phyloP scores from a whole-genome alignment of 106 monocot genomes.

The Dactylorhiza incarnata region DNA sequence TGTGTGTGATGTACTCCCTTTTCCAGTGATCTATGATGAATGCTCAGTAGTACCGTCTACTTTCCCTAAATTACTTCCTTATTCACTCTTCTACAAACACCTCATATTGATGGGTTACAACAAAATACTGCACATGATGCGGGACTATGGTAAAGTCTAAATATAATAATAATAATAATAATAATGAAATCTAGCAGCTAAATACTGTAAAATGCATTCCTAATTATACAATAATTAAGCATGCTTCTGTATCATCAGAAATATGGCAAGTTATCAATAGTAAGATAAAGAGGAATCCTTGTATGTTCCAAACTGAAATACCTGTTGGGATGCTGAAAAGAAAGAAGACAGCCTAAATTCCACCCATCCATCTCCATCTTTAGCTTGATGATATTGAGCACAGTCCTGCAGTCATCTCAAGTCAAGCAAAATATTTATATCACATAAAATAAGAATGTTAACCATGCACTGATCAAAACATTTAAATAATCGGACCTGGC shows the following conservation, averaged over 20 bases:
- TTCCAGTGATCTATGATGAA: too few species aligned
- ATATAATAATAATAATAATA: too few species aligned
- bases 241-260: background rate
- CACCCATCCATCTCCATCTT: conserved; percentile 98
- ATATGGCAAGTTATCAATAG: background rate
- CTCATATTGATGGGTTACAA: too few species aligned
- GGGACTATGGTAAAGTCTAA: too few species aligned
- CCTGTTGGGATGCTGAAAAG: conserved; percentile 51
- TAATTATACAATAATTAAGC: background rate
- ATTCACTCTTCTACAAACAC: too few species aligned
- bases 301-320: conserved; percentile 21
- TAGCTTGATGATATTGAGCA: conserved; percentile 68
- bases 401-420: conserved; percentile 47
- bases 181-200: too few species aligned
- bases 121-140: too few species aligned
- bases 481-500: conserved; percentile 56
- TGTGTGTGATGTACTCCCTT: too few species aligned
- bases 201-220: background rate
- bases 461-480: background rate
- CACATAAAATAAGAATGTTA: background rate
- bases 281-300: background rate
- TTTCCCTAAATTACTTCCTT: too few species aligned
- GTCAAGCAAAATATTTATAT: background rate
- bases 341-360: conserved; percentile 44
- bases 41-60: too few species aligned